Evolutionary conservation across 2,329 filamentous ascomycete species (phyloP), one percentile per base, ranked within the genome.

Genomic region (Trichoderma hamatum): DNA sequence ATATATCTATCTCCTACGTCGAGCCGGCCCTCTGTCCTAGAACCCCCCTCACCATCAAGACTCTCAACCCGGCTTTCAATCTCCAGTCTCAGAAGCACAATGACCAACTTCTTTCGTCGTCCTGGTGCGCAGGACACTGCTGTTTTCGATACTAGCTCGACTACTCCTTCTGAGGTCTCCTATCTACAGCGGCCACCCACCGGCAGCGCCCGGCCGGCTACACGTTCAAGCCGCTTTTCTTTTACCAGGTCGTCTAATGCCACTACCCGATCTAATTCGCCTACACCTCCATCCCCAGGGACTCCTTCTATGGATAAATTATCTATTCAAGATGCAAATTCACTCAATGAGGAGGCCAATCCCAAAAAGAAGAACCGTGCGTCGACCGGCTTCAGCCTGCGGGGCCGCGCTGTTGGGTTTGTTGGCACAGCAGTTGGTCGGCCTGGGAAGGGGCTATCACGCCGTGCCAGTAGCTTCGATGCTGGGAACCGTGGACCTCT

Each of bases 381-480:
- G 5, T 80, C 82, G 2, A 88, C 86, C 5, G 85, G 84, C 28
- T 75, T 88, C 26, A 81, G 78, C 10, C 72, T 88, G 3, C 83
- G 84, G 52, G 80, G 81, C 24, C 82, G 81, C 19, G 82, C 80
- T 16, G 81, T 86, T 63, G 84, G 84, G 72, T 86, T 87, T 69
- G 80, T 80, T 60, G 78, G 76, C 14, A 72, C 75, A 49, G 77
- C 73, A 7, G 72, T 72, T 69, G 71, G 70, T 11, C 77, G 75
- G 10, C 71, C 73, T 28, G 73, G 75, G 62, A 49, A 59, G 24
- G 21, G 51, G 2, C 46, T 71, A 1, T 63, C 64, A 1, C 77
- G 79, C 36, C 76, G 85, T 65, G 82, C 85, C 69, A 85, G 81
- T 78, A 85, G 85, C 76, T 84, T 85, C 72, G 83, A 88, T 56